Evolutionary conservation across 2,329 filamentous ascomycete species (phyloP), one percentile per base, ranked within the genome.

Genomic region (Colletotrichum spaethianum): DNA sequence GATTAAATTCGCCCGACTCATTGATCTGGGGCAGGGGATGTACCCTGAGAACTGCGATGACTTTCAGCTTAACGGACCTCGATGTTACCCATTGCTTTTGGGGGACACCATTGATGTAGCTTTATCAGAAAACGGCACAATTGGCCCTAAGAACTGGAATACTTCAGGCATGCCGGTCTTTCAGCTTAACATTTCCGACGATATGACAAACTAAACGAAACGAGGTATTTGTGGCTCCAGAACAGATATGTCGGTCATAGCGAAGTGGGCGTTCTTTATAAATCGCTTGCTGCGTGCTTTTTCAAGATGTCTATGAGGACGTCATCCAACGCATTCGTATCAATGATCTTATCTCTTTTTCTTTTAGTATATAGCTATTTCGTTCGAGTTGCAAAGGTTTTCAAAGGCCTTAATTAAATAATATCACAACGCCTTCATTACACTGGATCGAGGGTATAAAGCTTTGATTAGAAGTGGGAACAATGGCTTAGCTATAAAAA

Each of bases 201-300:
- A 53, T 4, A 23, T 42, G 3, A 5, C 26, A 3, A 18, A 40
- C 5, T 23, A 31, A 23, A n/a, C 31, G 11, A 38, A 52, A 20
- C 7, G 40, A n/a, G 40, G 6, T 33, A 8, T 8, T 8, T 33
- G 8, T 4, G 31, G 40, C 18, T 4, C 5, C 18, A 18, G 16
- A 18, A 12, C 40, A 14, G 28, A 18, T 14, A 12, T 4, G 23
- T 33, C 31, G 28, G 1, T 57, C 12, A 18, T 14, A 11, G 4
- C 31, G 3, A 3, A 16, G 20, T 42, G 5, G 42, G 11, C 0
- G 9, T 69, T n/a, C 28, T 69, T 3, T n/a, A 42, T 2, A 52
- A 44, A 18, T 69, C 67, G 1, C 67, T 53, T 16, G 67, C 60
- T 7, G 46, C 6, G 0, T 70, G 60, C 36, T 70, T 65, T 18